Conservation (phyloP, 2,329 filamentous ascomycete genomes). For the Endocalyx cinctus region DNA sequence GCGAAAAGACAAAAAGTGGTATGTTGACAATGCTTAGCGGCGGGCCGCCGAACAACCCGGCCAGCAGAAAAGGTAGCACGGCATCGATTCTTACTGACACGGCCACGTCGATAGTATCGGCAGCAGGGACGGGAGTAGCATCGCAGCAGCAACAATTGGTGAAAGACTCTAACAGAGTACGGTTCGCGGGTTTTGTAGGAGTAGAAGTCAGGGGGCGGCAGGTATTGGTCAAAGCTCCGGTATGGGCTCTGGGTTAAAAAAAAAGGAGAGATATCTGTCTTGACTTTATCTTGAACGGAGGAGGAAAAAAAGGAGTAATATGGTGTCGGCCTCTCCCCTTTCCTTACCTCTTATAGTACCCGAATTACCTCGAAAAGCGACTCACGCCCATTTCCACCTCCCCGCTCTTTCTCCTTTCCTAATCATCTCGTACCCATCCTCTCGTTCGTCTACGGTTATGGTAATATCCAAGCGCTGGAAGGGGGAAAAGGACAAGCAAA, state of each 20-base stretch:
- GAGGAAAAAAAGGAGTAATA: too few species aligned
- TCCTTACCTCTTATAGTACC: too few species aligned
- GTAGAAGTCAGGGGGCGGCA: conserved; percentile 73
- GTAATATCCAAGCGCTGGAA: conserved; percentile 52
- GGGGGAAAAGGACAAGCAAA: conserved; percentile 52
- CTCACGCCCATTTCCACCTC: too few species aligned
- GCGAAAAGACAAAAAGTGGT: conserved; percentile 45
- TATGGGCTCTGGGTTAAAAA: conserved; percentile 53
- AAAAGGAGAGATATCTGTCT: neutral
- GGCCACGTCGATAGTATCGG: conserved; percentile 24
- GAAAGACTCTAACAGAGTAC: conserved; percentile 54
- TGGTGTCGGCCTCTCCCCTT: too few species aligned
- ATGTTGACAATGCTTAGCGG: conserved; percentile 34
- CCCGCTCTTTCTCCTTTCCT: too few species aligned
- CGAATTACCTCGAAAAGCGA: too few species aligned
- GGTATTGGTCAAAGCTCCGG: conserved; percentile 70
- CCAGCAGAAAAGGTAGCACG: conserved; percentile 29
- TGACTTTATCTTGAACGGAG: too few species aligned
- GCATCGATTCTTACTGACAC: conserved; percentile 38
- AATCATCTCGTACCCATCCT: too few species aligned
- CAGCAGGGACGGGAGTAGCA: conserved; percentile 16
- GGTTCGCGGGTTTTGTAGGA: conserved; percentile 70
- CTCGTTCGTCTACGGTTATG: too few species aligned
- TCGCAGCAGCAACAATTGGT: conserved; percentile 30
- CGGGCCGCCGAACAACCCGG: conserved; percentile 20